phyloP scores from a whole-genome alignment of 2,329 filamentous ascomycete species.

The Corynespora cassiicola region DNA sequence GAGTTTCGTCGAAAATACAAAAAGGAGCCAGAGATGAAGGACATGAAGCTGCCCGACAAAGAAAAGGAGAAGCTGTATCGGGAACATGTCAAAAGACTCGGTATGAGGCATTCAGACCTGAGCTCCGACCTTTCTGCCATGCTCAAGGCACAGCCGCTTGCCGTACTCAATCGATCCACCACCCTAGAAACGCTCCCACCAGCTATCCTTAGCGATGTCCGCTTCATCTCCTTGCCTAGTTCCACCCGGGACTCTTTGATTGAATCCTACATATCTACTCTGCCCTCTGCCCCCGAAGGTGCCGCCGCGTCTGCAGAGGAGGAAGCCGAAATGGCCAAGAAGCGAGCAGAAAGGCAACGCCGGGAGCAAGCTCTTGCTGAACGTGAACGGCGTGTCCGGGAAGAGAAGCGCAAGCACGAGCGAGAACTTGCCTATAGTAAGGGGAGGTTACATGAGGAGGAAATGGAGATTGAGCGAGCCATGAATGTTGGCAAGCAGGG shows the following conservation, averaged over 20 bases:
- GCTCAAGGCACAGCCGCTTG: constrained; percentile 66
- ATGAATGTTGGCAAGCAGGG: constrained; percentile 74
- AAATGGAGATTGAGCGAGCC: constrained; percentile 71
- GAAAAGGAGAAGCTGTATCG: constrained; percentile 82
- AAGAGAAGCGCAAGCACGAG: constrained; percentile 67
- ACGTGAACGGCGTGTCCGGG: constrained; percentile 66
- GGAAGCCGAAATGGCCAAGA: constrained; percentile 56
- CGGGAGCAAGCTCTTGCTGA: constrained; percentile 73
- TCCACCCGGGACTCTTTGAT: constrained; percentile 69
- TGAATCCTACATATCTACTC: constrained; percentile 68
- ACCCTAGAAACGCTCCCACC: constrained; percentile 65
- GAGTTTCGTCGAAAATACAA: constrained; percentile 94
- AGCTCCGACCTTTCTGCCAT: constrained; percentile 74
- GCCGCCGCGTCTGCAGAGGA: constrained; percentile 53
- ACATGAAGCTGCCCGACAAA: constrained; percentile 65
- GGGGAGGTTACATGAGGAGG: constrained; percentile 68
- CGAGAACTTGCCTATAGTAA: constrained; percentile 67
- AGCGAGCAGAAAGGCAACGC: constrained; percentile 44
- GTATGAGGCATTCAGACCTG: constrained; percentile 68
- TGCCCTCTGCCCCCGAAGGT: constrained; percentile 64
- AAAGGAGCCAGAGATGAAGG: constrained; percentile 81
- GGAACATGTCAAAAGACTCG: constrained; percentile 71
- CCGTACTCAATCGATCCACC: constrained; percentile 66
- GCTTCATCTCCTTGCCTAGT: constrained; percentile 71
- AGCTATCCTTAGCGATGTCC: constrained; percentile 68